Percentiles rank a stretch among this genome's conserved stretches.
phyloP scores from a whole-genome alignment of 2,329 filamentous ascomycete genomes.

The Botrytis deweyae region DNA sequence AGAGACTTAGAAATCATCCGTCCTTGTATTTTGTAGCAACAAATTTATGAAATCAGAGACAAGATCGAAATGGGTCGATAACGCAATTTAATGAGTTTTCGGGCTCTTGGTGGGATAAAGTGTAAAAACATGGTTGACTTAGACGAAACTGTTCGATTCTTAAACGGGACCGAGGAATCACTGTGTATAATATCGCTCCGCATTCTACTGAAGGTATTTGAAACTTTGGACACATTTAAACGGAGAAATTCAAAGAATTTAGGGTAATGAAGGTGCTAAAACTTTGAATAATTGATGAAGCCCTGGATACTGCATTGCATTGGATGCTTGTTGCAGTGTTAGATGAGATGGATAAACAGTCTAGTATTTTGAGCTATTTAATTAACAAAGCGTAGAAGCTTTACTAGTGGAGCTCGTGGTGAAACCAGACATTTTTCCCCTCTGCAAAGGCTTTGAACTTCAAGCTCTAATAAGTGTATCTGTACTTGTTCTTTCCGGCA shows the following conservation, averaged over 20 bases:
- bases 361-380: neutral
- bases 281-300: no score
- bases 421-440: neutral
- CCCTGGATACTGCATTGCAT: neutral
- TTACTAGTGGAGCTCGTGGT: neutral
- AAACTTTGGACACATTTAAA: no score
- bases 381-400: neutral
- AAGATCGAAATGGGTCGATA: neutral
- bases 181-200: no score
- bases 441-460: no score
- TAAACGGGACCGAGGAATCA: no score
- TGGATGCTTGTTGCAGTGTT: neutral
- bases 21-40: neutral
- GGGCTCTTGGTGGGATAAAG: neutral
- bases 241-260: no score
- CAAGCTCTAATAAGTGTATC: neutral
- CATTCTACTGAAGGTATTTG: no score
- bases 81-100: no score
- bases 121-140: no score
- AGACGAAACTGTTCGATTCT: no score
- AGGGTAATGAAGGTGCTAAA: accelerated
- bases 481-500: neutral
- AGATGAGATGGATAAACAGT: neutral
- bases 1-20: neutral
- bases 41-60: neutral